Evolutionary conservation across 1,284 basidiomycete species (phyloP).

Genomic region (Megacollybia platyphylla): DNA sequence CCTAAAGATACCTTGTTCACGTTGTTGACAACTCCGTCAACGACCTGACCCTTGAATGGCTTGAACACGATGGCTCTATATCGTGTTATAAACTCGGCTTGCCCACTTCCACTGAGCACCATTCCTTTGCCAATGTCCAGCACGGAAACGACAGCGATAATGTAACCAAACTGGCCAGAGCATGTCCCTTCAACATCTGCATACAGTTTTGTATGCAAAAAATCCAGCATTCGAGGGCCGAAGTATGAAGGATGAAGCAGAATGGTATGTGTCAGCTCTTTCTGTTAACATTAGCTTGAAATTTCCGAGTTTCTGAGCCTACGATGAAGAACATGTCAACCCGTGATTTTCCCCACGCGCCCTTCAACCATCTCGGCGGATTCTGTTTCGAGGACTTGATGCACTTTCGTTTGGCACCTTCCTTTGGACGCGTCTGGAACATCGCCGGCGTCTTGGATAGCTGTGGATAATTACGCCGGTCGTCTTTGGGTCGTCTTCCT

Average conservation of each 20-base stretch:
- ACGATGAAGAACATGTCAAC: conserved; percentile 68
- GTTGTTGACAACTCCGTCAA: conserved; percentile 92
- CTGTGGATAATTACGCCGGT: too few species aligned
- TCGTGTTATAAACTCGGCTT: conserved; percentile 85
- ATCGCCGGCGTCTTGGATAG: too few species aligned
- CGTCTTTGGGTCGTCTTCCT: too few species aligned
- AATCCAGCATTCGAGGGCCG: conserved; percentile 89
- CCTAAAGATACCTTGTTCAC: conserved; percentile 76
- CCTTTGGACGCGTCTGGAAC: too few species aligned
- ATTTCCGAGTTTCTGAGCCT: conserved; percentile 16
- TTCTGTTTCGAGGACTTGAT: too few species aligned
- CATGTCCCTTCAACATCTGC: conserved; percentile 97
- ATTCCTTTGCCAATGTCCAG: conserved; percentile 85
- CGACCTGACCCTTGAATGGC: conserved; percentile 97
- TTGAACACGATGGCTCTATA: conserved; percentile 95
- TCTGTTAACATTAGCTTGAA: conserved; percentile 32
- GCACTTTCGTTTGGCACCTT: too few species aligned
- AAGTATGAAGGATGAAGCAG: conserved; percentile 97
- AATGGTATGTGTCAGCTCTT: conserved; percentile 92
- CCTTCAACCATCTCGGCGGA: too few species aligned
- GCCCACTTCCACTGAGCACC: conserved; percentile 85
- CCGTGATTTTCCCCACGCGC: too few species aligned
- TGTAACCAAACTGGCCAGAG: conserved; percentile 92
- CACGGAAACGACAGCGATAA: conserved; percentile 90
- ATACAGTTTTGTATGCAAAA: conserved; percentile 87